Base-by-base conservation (phyloP, 805 yeast species). In the Torulaspora delbrueckii region DNA sequence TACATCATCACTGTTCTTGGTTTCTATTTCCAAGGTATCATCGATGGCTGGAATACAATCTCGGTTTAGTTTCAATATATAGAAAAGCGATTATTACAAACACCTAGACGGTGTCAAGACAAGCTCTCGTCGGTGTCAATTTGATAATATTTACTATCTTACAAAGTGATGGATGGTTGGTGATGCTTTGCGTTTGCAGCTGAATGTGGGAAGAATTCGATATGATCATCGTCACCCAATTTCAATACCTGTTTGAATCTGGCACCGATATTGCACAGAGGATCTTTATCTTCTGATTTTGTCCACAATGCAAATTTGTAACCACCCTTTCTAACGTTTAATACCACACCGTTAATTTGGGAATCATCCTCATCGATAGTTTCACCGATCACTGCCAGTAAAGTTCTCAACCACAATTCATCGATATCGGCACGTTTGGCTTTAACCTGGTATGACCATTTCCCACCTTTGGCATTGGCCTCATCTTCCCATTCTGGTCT, bases 401-500 rank as follows among this genome's bases (percentile, higher is more conserved):
- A 75, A 42, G 90, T 81, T 69, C 95, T 76, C 63, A 88, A 81
- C 99, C 98, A 93, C 63, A 87, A 75, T 57, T 89, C 95, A 67
- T 90, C 91, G 65, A 88, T 82, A 51, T 80, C 81, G 37, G 73
- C 69, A 51, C 70, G 67, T 54, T 77, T 84, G 51, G 78, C 76
- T 66, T 75, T 82, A 70, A 84, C 81, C 69, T 78, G 82, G 71
- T 78, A 86, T 35, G 86, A 76, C 96, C 96, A 93, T 72, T 86
- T 88, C 63, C 99, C 99, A 65, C 99, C 99, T 57, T 82, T 76
- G 49, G 86, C 69, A 70, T 93, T 93, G 54, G 80, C 78, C 44
- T 72, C 75, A 69, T 93, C 98, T 76, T 93, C 99, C 99, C 99
- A 93, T 76, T 93, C 98, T 46, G 99, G 99, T 69, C 87, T 84